phyloP scores from a whole-genome alignment of 768 basidiomycete genomes.

The Serendipita sp. region DNA sequence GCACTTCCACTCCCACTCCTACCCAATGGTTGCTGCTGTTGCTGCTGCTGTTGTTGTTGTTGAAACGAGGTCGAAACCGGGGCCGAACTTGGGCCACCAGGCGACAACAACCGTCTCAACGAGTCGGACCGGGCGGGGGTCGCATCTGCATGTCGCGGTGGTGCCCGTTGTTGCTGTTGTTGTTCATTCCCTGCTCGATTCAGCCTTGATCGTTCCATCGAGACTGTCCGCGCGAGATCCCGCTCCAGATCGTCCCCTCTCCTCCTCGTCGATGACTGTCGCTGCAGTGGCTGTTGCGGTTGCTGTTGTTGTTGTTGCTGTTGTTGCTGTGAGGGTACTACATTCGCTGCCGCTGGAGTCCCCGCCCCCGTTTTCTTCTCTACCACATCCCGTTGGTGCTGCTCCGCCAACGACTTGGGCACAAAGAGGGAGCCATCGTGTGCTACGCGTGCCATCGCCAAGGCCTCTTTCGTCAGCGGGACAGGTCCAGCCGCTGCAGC shows the following conservation, averaged over 20 bases:
- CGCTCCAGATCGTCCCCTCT: not conserved
- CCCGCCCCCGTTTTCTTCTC: no score
- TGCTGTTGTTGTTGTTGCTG: not conserved
- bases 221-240: not conserved
- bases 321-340: not conserved
- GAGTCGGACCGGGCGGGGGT: not conserved
- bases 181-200: no score
- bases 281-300: not conserved
- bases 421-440: not conserved
- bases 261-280: not conserved
- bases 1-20: not conserved
- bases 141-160: not conserved
- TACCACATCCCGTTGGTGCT: not conserved
- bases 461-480: not conserved
- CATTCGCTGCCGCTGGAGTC: not conserved
- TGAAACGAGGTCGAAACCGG: not conserved
- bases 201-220: not conserved
- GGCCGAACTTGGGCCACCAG: not conserved
- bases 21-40: no score
- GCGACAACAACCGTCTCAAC: not conserved
- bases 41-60: no score
- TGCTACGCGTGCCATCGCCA: not conserved
- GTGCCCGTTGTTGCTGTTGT: not conserved
- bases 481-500: not conserved
- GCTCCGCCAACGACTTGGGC: not conserved